These are phyloP conservation scores for Naganishia vaughanmartiniae DNA, from an alignment of 768 basidiomycete species.

Conservation along the genomic window DNA sequence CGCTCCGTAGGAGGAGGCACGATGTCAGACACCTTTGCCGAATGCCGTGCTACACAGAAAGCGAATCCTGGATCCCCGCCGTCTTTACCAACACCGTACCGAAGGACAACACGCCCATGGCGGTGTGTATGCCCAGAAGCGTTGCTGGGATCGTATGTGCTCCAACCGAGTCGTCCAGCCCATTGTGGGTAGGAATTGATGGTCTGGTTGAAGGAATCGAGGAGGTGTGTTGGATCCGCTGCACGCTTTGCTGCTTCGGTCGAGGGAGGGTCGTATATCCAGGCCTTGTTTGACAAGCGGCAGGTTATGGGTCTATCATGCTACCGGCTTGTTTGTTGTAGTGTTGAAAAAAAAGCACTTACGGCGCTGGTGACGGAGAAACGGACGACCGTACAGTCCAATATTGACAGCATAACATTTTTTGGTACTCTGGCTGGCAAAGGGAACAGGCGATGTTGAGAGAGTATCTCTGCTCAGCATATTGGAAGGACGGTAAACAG, in stretches of 20 bases:
- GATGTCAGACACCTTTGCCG: background rate
- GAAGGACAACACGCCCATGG: conserved; percentile 15
- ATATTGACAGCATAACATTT: conserved; percentile 8
- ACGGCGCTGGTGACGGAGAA: conserved; percentile 17
- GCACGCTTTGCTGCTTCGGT: background rate
- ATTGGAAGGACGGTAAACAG: too few species aligned
- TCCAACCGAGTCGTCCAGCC: conserved; percentile 20
- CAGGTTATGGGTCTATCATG: background rate
- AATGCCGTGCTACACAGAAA: background rate
- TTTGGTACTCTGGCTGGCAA: background rate
- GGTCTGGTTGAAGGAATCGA: background rate
- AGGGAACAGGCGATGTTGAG: background rate
- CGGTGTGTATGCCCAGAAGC: conserved; percentile 7
- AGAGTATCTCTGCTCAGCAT: background rate
- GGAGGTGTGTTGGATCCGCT: conserved; percentile 8
- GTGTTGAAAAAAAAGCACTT: background rate
- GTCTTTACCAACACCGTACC: background rate
- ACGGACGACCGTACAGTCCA: conserved; percentile 14
- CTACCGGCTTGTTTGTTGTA: background rate
- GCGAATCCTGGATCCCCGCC: conserved; percentile 4
- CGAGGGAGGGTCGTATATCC: conserved; percentile 17
- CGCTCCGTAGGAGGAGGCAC: background rate
- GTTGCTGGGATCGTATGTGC: conserved; percentile 3
- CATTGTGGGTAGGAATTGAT: conserved; percentile 19
- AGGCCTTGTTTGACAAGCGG: background rate